phyloP scores from a whole-genome alignment of 768 basidiomycete species.

The Leucogyrophana mollusca region DNA sequence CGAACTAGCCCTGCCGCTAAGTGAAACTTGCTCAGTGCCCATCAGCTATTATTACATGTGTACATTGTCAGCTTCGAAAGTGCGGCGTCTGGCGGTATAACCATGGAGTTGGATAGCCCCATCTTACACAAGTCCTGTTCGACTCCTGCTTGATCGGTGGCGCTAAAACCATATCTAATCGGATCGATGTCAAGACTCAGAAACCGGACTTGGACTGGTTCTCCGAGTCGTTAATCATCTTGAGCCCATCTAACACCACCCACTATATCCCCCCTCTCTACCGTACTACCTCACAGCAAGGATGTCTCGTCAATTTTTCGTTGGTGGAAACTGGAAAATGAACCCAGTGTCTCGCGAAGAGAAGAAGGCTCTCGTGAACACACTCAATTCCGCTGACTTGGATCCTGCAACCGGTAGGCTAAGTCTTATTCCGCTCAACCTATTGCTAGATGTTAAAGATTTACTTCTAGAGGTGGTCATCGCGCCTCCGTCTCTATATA shows the following conservation, averaged over 20 bases:
- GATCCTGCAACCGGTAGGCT: constrained; percentile 72
- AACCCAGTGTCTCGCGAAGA: constrained; percentile 71
- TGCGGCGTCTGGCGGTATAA: too few relatives aligned
- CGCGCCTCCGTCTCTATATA: constrained; percentile 87
- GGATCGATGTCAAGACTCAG: neutral
- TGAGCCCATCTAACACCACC: neutral
- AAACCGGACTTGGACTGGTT: too few relatives aligned
- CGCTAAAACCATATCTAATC: neutral
- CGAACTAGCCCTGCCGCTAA: too few relatives aligned
- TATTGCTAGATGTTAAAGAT: constrained; percentile 12
- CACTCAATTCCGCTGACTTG: constrained; percentile 77
- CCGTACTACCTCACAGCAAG: constrained; percentile 13
- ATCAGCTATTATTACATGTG: too few relatives aligned
- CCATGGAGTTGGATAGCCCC: too few relatives aligned
- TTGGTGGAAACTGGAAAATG: constrained; percentile 99
- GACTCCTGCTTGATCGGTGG: neutral
- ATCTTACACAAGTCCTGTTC: too few relatives aligned
- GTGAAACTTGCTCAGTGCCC: too few relatives aligned
- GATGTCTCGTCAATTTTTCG: constrained; percentile 88
- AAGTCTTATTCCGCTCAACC: neutral
- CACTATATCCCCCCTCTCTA: neutral
- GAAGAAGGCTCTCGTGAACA: constrained; percentile 62
- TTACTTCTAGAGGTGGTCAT: constrained; percentile 79
- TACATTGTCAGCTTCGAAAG: too few relatives aligned
- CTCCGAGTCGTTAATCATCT: neutral